A percentile compares a stretch with the other conserved stretches of the same genome.
Conservation (phyloP, 169 alveolate species). For the Cryptosporidium andersoni region DNA sequence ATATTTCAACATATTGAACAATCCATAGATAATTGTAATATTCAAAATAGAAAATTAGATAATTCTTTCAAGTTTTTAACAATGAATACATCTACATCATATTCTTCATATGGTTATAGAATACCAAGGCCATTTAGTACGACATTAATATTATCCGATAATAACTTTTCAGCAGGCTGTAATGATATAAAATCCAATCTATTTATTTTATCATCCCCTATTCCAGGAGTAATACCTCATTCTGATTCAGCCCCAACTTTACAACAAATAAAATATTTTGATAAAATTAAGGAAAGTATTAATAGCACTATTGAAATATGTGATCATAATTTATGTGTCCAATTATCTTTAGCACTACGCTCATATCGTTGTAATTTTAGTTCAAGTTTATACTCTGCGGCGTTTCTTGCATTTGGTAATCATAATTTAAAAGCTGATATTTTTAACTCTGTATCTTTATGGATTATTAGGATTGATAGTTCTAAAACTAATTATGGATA, state of each 20-base stretch:
- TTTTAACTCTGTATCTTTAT: slow-evolving; percentile 29
- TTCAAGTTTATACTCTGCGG: slow-evolving; percentile 25
- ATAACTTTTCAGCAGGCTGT: neutral
- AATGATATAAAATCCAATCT: neutral
- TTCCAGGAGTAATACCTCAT: slow-evolving; percentile 43
- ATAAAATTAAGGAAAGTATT: neutral
- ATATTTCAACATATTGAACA: neutral
- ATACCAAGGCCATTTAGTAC: slow-evolving; percentile 44
- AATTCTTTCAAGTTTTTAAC: too few species aligned
- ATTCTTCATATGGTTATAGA: slow-evolving; percentile 49
- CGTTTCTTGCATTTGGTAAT: neutral
- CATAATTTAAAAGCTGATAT: slow-evolving; percentile 30
- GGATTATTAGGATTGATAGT: slow-evolving; percentile 18
- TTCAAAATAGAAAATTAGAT: neutral
- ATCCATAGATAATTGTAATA: neutral
- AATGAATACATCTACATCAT: slow-evolving; percentile 8
- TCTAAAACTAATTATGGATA: too few species aligned
- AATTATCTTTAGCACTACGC: slow-evolving; percentile 40
- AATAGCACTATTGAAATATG: neutral
- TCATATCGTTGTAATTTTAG: slow-evolving; percentile 51
- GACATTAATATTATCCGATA: neutral
- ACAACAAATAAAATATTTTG: neutral
- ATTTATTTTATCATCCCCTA: slow-evolving; percentile 18
- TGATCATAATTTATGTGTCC: neutral
- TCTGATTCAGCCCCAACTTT: slow-evolving; percentile 5